Conservation (phyloP, 1,284 basidiomycete species). For the Leucocoprinus gongylophorus region DNA sequence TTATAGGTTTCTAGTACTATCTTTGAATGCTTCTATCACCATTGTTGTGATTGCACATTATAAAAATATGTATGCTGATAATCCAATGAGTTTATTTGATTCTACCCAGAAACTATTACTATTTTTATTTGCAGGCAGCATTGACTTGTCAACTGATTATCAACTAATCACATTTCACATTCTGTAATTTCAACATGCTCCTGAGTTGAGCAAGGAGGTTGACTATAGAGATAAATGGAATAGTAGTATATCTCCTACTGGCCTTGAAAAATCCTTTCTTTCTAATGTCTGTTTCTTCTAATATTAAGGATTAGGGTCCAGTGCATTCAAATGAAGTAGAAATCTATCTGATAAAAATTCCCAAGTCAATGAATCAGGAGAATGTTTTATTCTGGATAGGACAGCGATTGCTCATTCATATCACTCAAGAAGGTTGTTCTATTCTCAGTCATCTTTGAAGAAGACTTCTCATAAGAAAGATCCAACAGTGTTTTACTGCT, state of each 20-base stretch:
- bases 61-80: slow-evolving; percentile 39
- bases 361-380: background rate
- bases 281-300: too few relatives aligned
- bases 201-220: slow-evolving; percentile 47
- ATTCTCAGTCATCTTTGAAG: too few relatives aligned
- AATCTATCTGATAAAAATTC: too few relatives aligned
- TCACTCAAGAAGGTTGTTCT: too few relatives aligned
- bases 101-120: slow-evolving; percentile 48
- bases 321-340: too few relatives aligned
- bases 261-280: slow-evolving; percentile 50
- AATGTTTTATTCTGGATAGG: background rate
- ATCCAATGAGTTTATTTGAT: slow-evolving; percentile 39
- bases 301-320: slow-evolving; percentile 5
- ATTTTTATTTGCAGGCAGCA: slow-evolving; percentile 48
- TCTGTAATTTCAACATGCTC: slow-evolving; percentile 50
- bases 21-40: slow-evolving; percentile 50
- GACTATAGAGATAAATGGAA: slow-evolving; percentile 54
- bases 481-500: too few relatives aligned
- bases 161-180: slow-evolving; percentile 56
- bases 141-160: slow-evolving; percentile 58
- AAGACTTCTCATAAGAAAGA: background rate
- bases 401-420: background rate
- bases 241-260: slow-evolving; percentile 56
- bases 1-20: too few relatives aligned
- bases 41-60: slow-evolving; percentile 42